A percentile compares a stretch with the other conserved stretches of the same genome.
These are phyloP conservation scores for Apiospora aurea DNA, from an alignment of 2,329 filamentous ascomycete genomes.

Conservation along the genomic window DNA sequence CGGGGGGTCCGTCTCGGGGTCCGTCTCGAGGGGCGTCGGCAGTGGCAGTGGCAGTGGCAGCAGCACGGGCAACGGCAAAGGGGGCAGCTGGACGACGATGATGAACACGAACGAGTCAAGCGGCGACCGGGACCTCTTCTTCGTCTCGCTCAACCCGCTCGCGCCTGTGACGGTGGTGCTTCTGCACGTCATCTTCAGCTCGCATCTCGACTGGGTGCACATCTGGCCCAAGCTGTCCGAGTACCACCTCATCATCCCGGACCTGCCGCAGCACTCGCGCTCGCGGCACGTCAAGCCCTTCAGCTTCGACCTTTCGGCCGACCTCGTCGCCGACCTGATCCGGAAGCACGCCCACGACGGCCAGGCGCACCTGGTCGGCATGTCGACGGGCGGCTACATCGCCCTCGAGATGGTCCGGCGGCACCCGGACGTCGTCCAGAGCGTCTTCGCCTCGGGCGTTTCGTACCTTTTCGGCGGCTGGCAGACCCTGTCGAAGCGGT, in stretches of 20 bases:
- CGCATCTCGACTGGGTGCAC: conserved; percentile 43
- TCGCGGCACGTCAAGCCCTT: conserved; percentile 43
- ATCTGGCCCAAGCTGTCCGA: conserved; percentile 44
- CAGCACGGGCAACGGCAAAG: too few species aligned
- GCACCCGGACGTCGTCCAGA: conserved; percentile 45
- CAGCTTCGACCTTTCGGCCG: conserved; percentile 41
- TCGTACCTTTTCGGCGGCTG: conserved; percentile 14
- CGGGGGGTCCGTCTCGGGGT: not conserved
- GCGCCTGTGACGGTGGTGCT: conserved; percentile 41
- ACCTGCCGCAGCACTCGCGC: conserved; percentile 49
- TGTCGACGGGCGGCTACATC: conserved; percentile 50
- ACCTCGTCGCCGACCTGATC: conserved; percentile 46
- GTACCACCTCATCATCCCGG: conserved; percentile 49
- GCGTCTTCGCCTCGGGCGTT: conserved; percentile 46
- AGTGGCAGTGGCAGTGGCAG: too few species aligned
- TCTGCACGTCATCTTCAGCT: conserved; percentile 43
- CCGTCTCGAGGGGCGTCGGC: not conserved
- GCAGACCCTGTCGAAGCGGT: not conserved
- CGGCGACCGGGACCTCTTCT: conserved; percentile 34
- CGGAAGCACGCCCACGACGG: conserved; percentile 44
- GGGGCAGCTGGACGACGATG: conserved; percentile 32
- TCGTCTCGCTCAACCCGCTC: conserved; percentile 39
- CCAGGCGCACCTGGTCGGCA: conserved; percentile 48
- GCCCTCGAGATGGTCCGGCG: conserved; percentile 42
- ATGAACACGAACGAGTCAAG: conserved; percentile 25